Conservation (phyloP, 2,329 filamentous ascomycete genomes). For the Tolypocladium album region DNA sequence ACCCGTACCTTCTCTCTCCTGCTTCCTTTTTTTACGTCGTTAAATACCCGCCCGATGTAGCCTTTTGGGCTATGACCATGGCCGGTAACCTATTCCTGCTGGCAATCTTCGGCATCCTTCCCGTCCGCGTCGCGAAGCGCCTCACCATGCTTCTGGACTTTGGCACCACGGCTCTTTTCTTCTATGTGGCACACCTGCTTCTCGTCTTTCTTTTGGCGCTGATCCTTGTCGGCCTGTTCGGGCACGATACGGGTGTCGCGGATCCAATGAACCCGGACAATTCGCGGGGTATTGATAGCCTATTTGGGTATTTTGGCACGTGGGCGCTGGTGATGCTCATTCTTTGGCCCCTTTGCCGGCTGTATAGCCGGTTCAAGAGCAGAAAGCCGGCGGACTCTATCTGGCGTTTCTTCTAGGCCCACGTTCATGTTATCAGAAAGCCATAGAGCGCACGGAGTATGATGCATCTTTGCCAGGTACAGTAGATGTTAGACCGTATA, state of each 20-base stretch:
- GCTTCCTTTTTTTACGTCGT: conserved; percentile 34
- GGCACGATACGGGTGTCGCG: conserved; percentile 18
- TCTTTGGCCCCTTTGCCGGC: conserved; percentile 29
- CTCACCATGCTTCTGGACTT: conserved; percentile 28
- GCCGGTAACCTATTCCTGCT: conserved; percentile 27
- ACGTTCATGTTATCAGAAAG: too few relatives aligned
- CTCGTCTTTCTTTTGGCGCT: conserved; percentile 17
- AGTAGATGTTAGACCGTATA: not conserved
- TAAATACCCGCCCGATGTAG: conserved; percentile 36
- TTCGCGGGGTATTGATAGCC: conserved; percentile 22
- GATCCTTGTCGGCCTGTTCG: conserved; percentile 18
- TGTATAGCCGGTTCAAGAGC: conserved; percentile 32
- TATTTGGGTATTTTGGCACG: conserved; percentile 24
- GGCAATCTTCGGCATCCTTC: conserved; percentile 22
- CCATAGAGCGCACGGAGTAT: too few relatives aligned
- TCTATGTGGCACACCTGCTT: conserved; percentile 29
- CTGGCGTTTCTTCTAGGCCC: conserved; percentile 31
- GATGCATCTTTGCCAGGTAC: not conserved
- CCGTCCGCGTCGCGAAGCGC: conserved; percentile 15
- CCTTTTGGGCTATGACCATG: conserved; percentile 31
- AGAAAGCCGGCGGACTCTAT: conserved; percentile 28
- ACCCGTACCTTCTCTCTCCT: conserved; percentile 29
- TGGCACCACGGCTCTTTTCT: conserved; percentile 35
- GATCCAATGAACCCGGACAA: conserved; percentile 14
- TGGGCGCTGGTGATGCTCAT: conserved; percentile 23